Base-by-base conservation (phyloP, 257 asterid species). In the Prunella vulgaris region DNA sequence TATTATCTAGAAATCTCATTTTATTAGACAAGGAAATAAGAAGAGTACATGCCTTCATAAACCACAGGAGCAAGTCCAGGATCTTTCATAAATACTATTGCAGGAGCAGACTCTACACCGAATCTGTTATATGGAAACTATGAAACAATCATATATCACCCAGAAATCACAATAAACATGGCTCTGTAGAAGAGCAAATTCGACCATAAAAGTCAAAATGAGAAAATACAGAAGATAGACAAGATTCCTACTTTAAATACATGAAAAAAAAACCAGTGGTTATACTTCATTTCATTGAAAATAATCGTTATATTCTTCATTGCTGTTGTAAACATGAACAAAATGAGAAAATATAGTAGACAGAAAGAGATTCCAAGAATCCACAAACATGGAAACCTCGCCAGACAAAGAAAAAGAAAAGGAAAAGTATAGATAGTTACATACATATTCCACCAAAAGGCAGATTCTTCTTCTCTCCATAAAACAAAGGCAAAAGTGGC, bases 51-150 rank as follows among this genome's bases (percentile, higher is more conserved):
- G 62, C 99, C 99, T 75, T 86, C 95, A 77, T 87, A 85, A 44
- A 94, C 86, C 66, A 83, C 82, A 70, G 97, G 97, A 76, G 83
- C 84, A 74, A 91, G 83, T 64, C 99, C 99, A 2, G 99, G 93
- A 76, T 94, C 99, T 82, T 76, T 94, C 76, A 94, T 69, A 77
- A 91, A 82, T 69, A 91, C 97, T 44, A 94, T 77, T 51, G 97
- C 95, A 20, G 99, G 97, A 60, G 97, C 96, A 73, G 93, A 91
- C 75, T 89, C 97, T 67, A 94, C 95, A 14, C 95, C 96, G 20
- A 91, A 85, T 87, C 99, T 90, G 85, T 79, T 64, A 44, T 3
- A 70, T 44, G 27, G 52, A 76, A 68, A 58, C 40, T n/a, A 71
- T 15, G 42, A 72, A 61, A 73, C 52, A 25, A 24, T 35, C 30